Evolutionary conservation across 768 basidiomycete genomes (phyloP).

Genomic region (Fomitopsis pulvina): DNA sequence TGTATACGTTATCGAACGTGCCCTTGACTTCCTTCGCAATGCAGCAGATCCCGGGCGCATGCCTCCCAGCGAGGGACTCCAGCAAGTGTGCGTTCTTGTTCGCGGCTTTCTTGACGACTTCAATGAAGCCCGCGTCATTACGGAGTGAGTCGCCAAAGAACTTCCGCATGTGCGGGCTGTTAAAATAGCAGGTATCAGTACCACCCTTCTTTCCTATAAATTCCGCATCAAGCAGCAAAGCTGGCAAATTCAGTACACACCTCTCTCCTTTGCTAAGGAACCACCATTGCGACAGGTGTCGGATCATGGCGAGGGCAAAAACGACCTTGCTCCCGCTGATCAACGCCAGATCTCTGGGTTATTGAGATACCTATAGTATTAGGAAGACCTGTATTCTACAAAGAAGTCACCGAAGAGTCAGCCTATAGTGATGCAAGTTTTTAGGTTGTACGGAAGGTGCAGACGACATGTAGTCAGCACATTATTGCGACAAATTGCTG

Average conservation of each 20-base stretch:
- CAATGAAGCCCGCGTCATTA: slow-evolving; percentile 95
- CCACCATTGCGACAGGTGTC: slow-evolving; percentile 92
- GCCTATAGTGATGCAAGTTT: slow-evolving; percentile 37
- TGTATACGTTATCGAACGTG: slow-evolving; percentile 95
- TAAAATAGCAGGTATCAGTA: too few relatives aligned
- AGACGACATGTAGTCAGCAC: not conserved
- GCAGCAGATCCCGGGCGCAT: slow-evolving; percentile 76
- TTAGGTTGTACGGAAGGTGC: not conserved
- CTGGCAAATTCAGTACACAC: slow-evolving; percentile 41
- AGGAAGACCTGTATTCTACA: slow-evolving; percentile 49
- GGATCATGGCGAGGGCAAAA: slow-evolving; percentile 73
- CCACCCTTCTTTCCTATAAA: too few relatives aligned
- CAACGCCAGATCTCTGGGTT: slow-evolving; percentile 90
- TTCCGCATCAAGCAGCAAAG: too few relatives aligned
- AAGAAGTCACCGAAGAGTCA: slow-evolving; percentile 99
- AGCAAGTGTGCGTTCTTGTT: slow-evolving; percentile 73
- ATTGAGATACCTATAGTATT: slow-evolving; percentile 78
- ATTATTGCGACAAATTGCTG: slow-evolving; percentile 15
- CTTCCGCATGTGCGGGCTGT: slow-evolving; percentile 98
- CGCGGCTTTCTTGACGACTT: slow-evolving; percentile 94
- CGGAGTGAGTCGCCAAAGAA: slow-evolving; percentile 93
- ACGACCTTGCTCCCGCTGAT: slow-evolving; percentile 94
- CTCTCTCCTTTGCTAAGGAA: slow-evolving; percentile 89
- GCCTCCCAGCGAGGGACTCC: slow-evolving; percentile 70
- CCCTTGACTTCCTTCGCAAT: slow-evolving; percentile 90